phyloP scores from a whole-genome alignment of 768 basidiomycete genomes.

The Leucosporidium creatinivorum region DNA sequence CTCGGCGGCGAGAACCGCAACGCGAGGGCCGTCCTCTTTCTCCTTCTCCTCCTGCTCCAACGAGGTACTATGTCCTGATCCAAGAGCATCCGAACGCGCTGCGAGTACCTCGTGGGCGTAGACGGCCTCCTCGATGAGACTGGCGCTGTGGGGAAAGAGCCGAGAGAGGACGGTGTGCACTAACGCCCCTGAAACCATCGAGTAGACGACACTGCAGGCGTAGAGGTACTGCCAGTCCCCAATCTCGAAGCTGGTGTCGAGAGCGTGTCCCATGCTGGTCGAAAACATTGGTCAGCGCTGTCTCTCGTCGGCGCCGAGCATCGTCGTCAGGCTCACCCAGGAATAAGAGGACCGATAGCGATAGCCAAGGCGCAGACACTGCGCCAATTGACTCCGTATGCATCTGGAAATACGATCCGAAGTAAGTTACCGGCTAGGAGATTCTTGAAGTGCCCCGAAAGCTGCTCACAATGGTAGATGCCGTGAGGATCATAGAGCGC shows the following conservation, averaged over 20 bases:
- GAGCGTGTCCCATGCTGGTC: background rate
- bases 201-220: background rate
- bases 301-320: no score
- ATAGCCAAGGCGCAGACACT: background rate
- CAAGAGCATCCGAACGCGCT: background rate
- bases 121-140: conserved; percentile 27
- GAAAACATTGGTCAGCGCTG: no score
- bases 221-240: background rate
- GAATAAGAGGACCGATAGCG: background rate
- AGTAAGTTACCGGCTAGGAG: background rate
- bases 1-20: no score
- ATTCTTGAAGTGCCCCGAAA: background rate
- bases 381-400: background rate
- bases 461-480: background rate
- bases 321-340: background rate
- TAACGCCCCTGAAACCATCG: background rate
- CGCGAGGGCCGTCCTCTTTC: no score
- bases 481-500: conserved; percentile 75
- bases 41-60: no score
- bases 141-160: conserved; percentile 19
- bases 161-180: conserved; percentile 19
- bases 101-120: conserved; percentile 16
- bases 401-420: background rate
- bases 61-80: no score
- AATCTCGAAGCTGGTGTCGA: background rate